Evolutionary conservation across 352 stramenopile genomes (phyloP), one percentile per base, ranked within the genome.

Genomic region (Aphanomyces cochlioides): DNA sequence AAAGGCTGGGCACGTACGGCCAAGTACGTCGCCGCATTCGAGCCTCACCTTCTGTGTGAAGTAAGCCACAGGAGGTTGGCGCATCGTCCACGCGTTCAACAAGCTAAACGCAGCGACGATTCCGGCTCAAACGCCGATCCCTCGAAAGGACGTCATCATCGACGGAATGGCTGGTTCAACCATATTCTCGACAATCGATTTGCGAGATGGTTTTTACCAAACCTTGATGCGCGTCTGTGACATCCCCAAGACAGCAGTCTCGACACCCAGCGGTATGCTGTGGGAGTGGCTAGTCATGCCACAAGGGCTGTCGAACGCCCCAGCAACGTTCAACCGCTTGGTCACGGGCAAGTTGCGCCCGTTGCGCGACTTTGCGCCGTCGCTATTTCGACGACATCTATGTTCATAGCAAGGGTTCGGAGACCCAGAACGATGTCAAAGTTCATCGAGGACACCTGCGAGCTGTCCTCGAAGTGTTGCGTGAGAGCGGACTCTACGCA

Each of bases 311-410:
- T 28, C 28, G 28, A 28, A 28, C 28, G 28, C 28, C 28, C 28
- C 2, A 28, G 28, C 28, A 28, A 2, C 28, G 28, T 28, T 28
- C 28, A 28, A 28, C 28, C 28, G 28, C 28, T 28, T 28, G 2
- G 28, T 28, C 28, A 28, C 28, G 28, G 28, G 28, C 28, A 28
- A 28, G 28, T 28, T 28, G 28, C 28, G 28, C 28, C 28, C 28
- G 28, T 28, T 28, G 28, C 28, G 28, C 28, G 28, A 28, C 28
- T 28, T 28, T 28, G 28, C 28, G 2, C 5, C 73, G 60, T 40
- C 72, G 36, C 17, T 82, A 79, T 8, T 80, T 78, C n/a, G 66
- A 73, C 50, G 72, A 76, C 37, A 72, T 79, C 54, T 80, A 72
- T 58, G 66, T 77, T 17, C 74, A 76, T 37, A 77, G 66, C 56